These are phyloP conservation scores for Simmondsia chinensis DNA, from an alignment of 148 eudicot species.

Conservation along the genomic window DNA sequence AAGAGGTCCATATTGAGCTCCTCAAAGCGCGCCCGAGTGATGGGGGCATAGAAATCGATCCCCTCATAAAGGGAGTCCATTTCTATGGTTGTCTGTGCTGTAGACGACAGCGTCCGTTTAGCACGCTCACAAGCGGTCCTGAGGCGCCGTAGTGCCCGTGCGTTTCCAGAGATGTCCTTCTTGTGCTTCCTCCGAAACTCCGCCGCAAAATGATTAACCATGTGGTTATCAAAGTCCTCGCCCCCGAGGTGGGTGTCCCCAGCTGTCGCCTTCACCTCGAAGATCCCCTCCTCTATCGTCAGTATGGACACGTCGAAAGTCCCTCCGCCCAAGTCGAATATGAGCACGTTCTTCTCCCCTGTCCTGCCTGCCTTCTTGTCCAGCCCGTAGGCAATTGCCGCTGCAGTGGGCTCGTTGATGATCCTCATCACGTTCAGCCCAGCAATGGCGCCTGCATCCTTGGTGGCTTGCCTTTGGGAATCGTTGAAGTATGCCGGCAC, in stretches of 20 bases:
- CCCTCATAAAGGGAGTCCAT: constrained; percentile 30
- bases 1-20: constrained; percentile 30
- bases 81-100: constrained; percentile 22
- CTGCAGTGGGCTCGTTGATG: constrained; percentile 28
- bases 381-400: constrained; percentile 30
- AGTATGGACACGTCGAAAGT: constrained; percentile 28
- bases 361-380: constrained; percentile 16
- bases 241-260: constrained; percentile 33
- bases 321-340: constrained; percentile 29
- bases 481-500: too few species aligned
- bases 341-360: constrained; percentile 23
- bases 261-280: constrained; percentile 31
- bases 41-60: constrained; percentile 22
- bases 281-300: constrained; percentile 29
- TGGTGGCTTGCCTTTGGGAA: constrained; percentile 22
- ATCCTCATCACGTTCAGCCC: constrained; percentile 23
- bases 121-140: constrained; percentile 31
- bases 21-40: constrained; percentile 29
- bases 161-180: constrained; percentile 24
- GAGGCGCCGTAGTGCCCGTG: constrained; percentile 24
- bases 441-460: constrained; percentile 22
- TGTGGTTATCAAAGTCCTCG: constrained; percentile 28
- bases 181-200: constrained; percentile 30
- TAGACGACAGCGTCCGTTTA: constrained; percentile 19
- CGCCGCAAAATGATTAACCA: constrained; percentile 23